Evolutionary conservation across 805 yeast genomes (phyloP).

Genomic region (Metschnikowia shivogae): DNA sequence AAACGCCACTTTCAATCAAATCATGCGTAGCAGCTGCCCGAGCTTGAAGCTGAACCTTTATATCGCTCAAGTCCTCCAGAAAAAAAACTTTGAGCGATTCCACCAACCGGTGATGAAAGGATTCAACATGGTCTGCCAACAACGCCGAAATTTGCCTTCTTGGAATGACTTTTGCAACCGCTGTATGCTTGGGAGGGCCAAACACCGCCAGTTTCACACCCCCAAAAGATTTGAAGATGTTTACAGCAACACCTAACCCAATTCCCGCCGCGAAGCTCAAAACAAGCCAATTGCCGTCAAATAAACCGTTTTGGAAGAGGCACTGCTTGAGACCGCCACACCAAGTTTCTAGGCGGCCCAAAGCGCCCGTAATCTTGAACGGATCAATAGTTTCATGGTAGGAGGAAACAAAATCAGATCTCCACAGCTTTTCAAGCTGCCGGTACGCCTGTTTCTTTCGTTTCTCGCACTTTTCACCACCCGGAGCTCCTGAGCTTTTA

Average conservation of each 20-base stretch:
- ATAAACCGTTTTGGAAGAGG: not conserved
- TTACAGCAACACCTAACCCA: slow-evolving; percentile 28
- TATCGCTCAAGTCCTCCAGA: not conserved
- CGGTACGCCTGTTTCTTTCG: slow-evolving; percentile 8
- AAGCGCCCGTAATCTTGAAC: slow-evolving; percentile 25
- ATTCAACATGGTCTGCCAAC: not conserved
- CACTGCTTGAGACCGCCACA: slow-evolving; percentile 6
- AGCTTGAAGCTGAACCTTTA: not conserved
- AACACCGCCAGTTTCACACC: not conserved
- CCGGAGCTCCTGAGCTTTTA: not conserved
- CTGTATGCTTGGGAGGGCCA: not conserved
- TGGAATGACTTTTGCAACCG: not conserved
- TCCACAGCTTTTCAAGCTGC: slow-evolving; percentile 7
- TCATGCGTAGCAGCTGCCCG: not conserved
- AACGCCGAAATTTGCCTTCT: not conserved
- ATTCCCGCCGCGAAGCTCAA: slow-evolving; percentile 36
- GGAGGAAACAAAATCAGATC: slow-evolving; percentile 16
- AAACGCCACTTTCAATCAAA: slow-evolving; percentile 1
- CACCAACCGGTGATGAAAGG: not conserved
- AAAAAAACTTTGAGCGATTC: not conserved
- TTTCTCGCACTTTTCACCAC: not conserved
- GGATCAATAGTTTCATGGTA: slow-evolving; percentile 26
- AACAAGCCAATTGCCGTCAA: slow-evolving; percentile 15
- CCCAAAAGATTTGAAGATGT: slow-evolving; percentile 11
- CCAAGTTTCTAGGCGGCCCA: slow-evolving; percentile 17